These are phyloP conservation scores for Penicillium polonicum DNA, from an alignment of 2,329 filamentous ascomycete genomes.

Conservation along the genomic window DNA sequence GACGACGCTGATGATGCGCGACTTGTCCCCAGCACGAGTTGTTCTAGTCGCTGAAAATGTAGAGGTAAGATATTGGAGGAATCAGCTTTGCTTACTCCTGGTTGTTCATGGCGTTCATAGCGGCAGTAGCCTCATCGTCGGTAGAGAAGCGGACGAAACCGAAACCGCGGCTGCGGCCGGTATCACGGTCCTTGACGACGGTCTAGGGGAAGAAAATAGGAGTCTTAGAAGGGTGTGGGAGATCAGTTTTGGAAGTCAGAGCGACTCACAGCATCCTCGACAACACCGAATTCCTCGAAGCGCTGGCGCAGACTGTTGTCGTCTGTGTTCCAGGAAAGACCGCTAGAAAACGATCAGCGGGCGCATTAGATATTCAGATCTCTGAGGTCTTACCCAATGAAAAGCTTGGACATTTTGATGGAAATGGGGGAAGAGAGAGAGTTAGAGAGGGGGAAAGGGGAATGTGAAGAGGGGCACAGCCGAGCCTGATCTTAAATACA, in stretches of 20 bases:
- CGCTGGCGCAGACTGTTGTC: conserved; percentile 10
- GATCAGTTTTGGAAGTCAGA: background rate
- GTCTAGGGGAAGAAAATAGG: background rate
- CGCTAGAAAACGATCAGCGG: conserved; percentile 4
- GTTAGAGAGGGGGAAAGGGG: background rate
- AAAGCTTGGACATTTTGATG: conserved; percentile 15
- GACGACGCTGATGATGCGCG: background rate
- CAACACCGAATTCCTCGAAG: conserved; percentile 12
- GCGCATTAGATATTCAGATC: background rate
- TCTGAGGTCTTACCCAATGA: conserved; percentile 7
- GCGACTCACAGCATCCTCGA: conserved; percentile 14
- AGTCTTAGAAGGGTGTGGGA: background rate
- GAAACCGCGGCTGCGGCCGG: conserved; percentile 14
- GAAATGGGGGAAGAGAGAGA: background rate
- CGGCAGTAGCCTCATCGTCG: conserved; percentile 12
- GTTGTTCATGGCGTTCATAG: conserved; percentile 11
- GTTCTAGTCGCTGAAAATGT: background rate
- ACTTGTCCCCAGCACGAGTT: background rate
- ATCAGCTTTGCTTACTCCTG: conserved; percentile 5
- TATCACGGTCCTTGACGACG: conserved; percentile 14
- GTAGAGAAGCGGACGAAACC: conserved; percentile 11
- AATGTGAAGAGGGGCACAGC: conserved; percentile 12
- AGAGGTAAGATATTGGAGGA: background rate
- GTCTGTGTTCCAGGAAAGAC: conserved; percentile 15
- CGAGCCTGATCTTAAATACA: conserved; percentile 13